phyloP scores from a whole-genome alignment of 176 grass and related monocot genomes.

The Bromus sterilis region DNA sequence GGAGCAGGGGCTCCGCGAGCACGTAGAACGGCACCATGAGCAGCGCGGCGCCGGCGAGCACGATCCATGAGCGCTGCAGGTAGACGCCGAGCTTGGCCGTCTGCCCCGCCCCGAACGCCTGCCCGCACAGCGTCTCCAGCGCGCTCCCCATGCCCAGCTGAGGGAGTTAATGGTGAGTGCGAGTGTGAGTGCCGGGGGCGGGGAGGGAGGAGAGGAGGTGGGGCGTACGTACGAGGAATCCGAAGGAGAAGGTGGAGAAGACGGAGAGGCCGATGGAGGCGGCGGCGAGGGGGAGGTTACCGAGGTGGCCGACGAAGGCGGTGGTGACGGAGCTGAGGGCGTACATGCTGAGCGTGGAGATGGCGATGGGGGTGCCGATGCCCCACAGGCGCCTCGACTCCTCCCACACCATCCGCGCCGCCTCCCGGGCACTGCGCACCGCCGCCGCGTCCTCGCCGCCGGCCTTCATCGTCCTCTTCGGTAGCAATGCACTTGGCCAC shows the following conservation, averaged over 20 bases:
- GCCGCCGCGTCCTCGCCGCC: not conserved
- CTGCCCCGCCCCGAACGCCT: constrained; percentile 47
- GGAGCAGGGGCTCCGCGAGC: constrained; percentile 25
- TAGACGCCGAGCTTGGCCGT: constrained; percentile 50
- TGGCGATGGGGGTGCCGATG: not conserved
- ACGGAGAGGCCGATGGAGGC: not conserved
- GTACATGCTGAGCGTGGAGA: not conserved
- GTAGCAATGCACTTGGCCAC: no score
- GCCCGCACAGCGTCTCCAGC: constrained; percentile 78
- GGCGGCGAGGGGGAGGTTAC: not conserved
- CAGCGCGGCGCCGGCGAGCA: not conserved
- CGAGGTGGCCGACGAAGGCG: not conserved
- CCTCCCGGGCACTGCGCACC: not conserved
- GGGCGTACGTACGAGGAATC: not conserved
- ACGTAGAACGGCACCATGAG: constrained; percentile 30
- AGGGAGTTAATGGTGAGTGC: no score
- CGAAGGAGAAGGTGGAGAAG: not conserved
- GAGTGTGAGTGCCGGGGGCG: no score
- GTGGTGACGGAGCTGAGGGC: not conserved
- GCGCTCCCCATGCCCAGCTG: constrained; percentile 73
- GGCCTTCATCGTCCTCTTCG: not conserved
- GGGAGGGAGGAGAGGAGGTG: not conserved
- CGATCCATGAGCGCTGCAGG: constrained; percentile 54
- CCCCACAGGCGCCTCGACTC: not conserved
- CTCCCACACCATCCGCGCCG: not conserved